Conservation (phyloP, 1,284 basidiomycete species). For the Malassezia sympodialis region DNA sequence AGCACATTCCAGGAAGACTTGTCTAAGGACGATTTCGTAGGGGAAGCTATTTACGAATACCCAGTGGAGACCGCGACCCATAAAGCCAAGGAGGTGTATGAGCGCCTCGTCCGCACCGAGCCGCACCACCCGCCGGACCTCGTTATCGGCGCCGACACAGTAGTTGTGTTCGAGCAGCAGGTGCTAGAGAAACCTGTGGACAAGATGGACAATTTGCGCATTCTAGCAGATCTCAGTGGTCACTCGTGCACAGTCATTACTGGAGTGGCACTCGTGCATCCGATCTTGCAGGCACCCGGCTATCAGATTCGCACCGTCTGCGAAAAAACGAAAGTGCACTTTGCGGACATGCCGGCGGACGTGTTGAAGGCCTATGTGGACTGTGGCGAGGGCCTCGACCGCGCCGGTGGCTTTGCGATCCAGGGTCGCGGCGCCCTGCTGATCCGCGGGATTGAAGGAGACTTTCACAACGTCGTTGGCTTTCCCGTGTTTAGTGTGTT, state of each 20-base stretch:
- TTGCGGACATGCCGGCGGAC: conserved; percentile 47
- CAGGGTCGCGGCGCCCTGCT: conserved; percentile 75
- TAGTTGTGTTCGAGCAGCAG: conserved; percentile 36
- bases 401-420: conserved; percentile 88
- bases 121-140: conserved; percentile 81
- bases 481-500: conserved; percentile 55
- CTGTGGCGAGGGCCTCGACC: conserved; percentile 74
- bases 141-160: conserved; percentile 60
- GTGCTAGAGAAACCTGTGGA: conserved; percentile 78
- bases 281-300: conserved; percentile 71
- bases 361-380: conserved; percentile 75
- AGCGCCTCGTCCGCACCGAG: conserved; percentile 50
- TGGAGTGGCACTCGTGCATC: conserved; percentile 59
- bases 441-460: conserved; percentile 74
- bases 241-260: conserved; percentile 37
- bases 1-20: conserved; percentile 80
- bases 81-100: conserved; percentile 55
- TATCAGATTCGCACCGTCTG: conserved; percentile 58
- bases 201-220: conserved; percentile 73
- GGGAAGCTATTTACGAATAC: conserved; percentile 70
- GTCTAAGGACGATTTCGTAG: conserved; percentile 58
- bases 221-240: conserved; percentile 71
- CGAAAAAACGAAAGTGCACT: conserved; percentile 42
- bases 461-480: conserved; percentile 84
- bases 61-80: conserved; percentile 82